Evolutionary conservation across 2,329 filamentous ascomycete species (phyloP).

Genomic region (Botryotinia calthae): DNA sequence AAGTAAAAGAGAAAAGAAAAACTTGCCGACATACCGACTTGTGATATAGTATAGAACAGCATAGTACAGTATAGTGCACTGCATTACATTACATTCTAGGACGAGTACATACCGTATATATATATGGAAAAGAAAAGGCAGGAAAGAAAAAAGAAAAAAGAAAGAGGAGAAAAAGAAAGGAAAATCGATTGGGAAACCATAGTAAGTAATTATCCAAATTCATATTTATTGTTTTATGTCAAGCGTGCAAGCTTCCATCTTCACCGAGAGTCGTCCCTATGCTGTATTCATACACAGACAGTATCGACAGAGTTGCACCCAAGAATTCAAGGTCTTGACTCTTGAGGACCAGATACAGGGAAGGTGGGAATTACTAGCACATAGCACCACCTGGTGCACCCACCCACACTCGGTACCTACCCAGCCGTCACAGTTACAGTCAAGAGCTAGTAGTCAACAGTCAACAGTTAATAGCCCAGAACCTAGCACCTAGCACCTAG

Average conservation of each 20-base stretch:
- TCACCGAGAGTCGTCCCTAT: neutral
- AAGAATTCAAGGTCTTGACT: neutral
- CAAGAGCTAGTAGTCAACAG: no score
- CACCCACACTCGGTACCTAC: no score
- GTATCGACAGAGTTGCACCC: neutral
- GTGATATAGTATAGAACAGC: neutral
- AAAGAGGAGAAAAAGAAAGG: neutral
- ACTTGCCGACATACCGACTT: neutral
- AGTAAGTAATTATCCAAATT: neutral
- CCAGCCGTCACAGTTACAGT: no score
- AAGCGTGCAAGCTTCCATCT: neutral
- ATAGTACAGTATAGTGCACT: no score
- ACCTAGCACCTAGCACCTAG: neutral
- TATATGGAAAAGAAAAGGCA: neutral
- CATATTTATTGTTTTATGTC: neutral
- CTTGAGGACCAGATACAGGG: neutral
- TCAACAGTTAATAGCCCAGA: no score
- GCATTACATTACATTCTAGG: no score
- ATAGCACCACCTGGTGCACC: no score
- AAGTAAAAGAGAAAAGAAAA: neutral
- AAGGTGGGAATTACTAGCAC: neutral
- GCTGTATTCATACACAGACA: neutral
- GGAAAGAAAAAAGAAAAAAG: neutral
- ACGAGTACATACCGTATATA: no score
- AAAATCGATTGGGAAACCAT: neutral